A percentile compares a stretch with the other conserved stretches of the same genome.
phyloP scores from a whole-genome alignment of 2,329 filamentous ascomycete genomes.

The Neopestalotiopsis rosae region DNA sequence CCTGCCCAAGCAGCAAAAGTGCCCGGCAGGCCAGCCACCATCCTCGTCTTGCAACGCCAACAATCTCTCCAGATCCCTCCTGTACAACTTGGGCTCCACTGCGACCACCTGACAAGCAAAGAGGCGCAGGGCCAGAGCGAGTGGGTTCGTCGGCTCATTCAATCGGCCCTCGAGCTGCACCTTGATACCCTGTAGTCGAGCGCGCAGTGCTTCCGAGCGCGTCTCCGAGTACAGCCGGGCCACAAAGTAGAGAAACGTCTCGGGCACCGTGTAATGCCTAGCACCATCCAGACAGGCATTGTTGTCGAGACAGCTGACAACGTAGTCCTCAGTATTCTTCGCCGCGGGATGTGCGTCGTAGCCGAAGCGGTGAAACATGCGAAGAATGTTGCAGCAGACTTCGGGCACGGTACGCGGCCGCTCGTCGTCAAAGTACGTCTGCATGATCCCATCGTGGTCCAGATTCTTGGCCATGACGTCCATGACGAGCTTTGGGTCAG shows the following conservation, averaged over 20 bases:
- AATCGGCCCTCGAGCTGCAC: conserved; percentile 20
- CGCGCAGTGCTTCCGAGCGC: background rate
- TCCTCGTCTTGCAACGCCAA: conserved; percentile 26
- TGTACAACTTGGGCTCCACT: conserved; percentile 12
- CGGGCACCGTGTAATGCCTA: conserved; percentile 24
- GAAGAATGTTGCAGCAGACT: conserved; percentile 30
- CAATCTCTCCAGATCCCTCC: conserved; percentile 22
- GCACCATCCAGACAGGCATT: conserved; percentile 25
- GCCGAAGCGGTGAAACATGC: conserved; percentile 28
- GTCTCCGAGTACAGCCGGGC: conserved; percentile 24
- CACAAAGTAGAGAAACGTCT: conserved; percentile 28
- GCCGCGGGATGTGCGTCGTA: conserved; percentile 22
- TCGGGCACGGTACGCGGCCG: conserved; percentile 26
- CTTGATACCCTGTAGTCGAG: conserved; percentile 19
- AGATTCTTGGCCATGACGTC: conserved; percentile 20
- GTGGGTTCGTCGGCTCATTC: conserved; percentile 21
- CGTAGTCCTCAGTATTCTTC: conserved; percentile 24
- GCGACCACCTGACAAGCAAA: conserved; percentile 22
- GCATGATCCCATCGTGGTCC: conserved; percentile 24
- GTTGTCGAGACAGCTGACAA: conserved; percentile 25
- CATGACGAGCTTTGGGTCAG: background rate
- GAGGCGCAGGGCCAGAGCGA: conserved; percentile 24
- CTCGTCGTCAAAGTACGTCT: conserved; percentile 26
- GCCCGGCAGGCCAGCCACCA: conserved; percentile 29
- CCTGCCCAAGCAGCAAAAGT: conserved; percentile 27